phyloP scores from a whole-genome alignment of 768 basidiomycete species.

The Glaciozyma martinii region DNA sequence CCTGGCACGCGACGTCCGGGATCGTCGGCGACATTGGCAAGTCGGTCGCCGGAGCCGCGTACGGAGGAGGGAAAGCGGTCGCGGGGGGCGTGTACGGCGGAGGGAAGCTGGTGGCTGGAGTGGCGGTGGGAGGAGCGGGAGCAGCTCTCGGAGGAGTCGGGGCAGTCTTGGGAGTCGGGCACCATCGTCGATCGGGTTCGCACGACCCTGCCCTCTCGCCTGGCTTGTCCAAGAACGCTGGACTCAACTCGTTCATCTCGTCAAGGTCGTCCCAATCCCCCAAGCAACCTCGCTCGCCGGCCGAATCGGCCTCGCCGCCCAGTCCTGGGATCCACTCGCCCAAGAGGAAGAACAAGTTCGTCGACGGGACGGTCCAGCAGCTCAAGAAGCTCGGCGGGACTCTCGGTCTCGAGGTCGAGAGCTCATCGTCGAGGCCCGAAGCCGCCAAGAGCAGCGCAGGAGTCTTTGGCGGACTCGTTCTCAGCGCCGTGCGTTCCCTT shows the following conservation, averaged over 20 bases:
- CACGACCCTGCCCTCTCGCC: background rate
- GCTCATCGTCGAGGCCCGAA: constrained; percentile 35
- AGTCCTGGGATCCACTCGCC: background rate
- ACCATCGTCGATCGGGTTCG: background rate
- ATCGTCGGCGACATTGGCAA: constrained; percentile 1
- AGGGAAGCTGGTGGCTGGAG: background rate
- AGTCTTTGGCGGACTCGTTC: constrained; percentile 62
- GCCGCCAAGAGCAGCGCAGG: constrained; percentile 51
- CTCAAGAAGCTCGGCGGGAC: constrained; percentile 28
- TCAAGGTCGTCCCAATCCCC: background rate
- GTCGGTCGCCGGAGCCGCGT: background rate
- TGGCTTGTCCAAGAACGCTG: background rate
- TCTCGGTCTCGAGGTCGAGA: constrained; percentile 31
- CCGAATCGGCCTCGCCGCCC: background rate
- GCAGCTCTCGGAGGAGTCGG: background rate
- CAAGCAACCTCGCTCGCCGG: background rate
- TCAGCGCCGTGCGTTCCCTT: constrained; percentile 47
- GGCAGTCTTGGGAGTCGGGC: background rate
- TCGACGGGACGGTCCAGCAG: constrained; percentile 17
- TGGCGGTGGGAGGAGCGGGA: background rate
- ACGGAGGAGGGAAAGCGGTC: background rate
- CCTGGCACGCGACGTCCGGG: constrained; percentile 7
- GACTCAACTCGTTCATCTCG: background rate
- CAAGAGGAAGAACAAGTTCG: constrained; percentile 10
- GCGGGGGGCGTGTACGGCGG: constrained; percentile 1